A percentile compares a stretch with the other conserved stretches of the same genome.
Evolutionary conservation across 345 rosid genomes (phyloP).

Genomic region (Acer campestre): DNA sequence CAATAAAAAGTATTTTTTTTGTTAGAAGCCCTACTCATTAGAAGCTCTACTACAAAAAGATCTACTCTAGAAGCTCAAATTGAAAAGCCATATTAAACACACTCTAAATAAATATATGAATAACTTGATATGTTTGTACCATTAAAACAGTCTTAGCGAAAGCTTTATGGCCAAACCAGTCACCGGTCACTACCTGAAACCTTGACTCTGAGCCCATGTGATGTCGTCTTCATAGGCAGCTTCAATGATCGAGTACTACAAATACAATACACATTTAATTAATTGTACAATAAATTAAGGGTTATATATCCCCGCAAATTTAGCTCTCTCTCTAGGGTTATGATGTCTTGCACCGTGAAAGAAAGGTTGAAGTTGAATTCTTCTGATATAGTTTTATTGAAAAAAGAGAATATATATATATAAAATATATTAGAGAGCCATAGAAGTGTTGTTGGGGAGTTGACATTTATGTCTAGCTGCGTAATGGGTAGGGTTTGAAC

Average conservation of each 20-base stretch:
- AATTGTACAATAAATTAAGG: not conserved
- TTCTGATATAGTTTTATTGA: not conserved
- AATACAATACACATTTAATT: conserved; percentile 23
- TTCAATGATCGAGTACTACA: conserved; percentile 35
- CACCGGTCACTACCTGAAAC: conserved; percentile 16
- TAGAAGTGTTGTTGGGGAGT: conserved; percentile 46
- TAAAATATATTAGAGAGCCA: not conserved
- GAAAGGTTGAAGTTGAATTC: conserved; percentile 39
- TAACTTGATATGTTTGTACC: too few relatives aligned
- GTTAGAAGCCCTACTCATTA: too few relatives aligned
- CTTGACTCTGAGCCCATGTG: conserved; percentile 32
- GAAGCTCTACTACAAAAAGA: too few relatives aligned
- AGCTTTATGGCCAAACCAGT: conserved; percentile 5
- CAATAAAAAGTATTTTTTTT: too few relatives aligned
- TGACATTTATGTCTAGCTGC: conserved; percentile 51
- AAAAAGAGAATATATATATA: not conserved
- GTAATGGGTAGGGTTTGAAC: conserved; percentile 16
- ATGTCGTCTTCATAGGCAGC: conserved; percentile 43
- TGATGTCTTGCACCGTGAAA: conserved; percentile 22
- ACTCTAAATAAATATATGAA: too few relatives aligned
- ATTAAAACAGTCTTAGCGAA: not conserved
- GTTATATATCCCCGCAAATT: conserved; percentile 41
- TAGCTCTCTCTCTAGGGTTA: conserved; percentile 24
- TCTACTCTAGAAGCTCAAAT: too few relatives aligned
- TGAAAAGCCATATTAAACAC: too few relatives aligned